Evolutionary conservation across 306 rosid species (phyloP).

Genomic region (Cicer yamashitae): DNA sequence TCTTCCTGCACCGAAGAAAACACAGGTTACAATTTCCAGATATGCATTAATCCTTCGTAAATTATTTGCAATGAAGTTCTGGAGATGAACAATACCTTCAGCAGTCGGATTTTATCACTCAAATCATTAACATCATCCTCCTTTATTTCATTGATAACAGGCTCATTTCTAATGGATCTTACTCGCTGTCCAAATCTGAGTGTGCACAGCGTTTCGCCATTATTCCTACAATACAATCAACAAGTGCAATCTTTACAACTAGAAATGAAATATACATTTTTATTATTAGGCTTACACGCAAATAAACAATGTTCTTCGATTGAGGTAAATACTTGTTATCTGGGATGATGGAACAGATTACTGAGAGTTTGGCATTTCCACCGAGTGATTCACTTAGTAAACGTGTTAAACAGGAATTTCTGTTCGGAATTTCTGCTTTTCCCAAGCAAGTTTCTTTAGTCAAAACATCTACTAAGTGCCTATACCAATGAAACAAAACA

Average conservation of each 20-base stretch:
- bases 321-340: slow-evolving; percentile 66
- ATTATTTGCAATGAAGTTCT: slow-evolving; percentile 28
- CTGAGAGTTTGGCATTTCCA: slow-evolving; percentile 87
- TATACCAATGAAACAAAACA: slow-evolving; percentile 53
- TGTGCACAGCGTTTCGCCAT: slow-evolving; percentile 70
- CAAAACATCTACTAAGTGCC: slow-evolving; percentile 74
- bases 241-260: slow-evolving; percentile 36
- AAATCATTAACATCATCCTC: slow-evolving; percentile 86
- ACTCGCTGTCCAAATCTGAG: slow-evolving; percentile 88
- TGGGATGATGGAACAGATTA: slow-evolving; percentile 75
- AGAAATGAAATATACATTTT: slow-evolving; percentile 31
- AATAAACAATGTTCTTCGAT: slow-evolving; percentile 17
- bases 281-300: slow-evolving; percentile 7
- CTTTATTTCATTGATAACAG: slow-evolving; percentile 84
- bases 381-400: slow-evolving; percentile 81
- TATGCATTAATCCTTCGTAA: slow-evolving; percentile 17
- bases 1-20: slow-evolving; percentile 72
- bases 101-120: slow-evolving; percentile 89
- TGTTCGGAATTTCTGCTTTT: slow-evolving; percentile 54
- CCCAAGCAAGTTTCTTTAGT: slow-evolving; percentile 58
- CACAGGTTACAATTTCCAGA: slow-evolving; percentile 22
- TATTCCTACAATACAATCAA: slow-evolving; percentile 70
- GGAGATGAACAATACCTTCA: slow-evolving; percentile 66
- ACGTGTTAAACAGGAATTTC: slow-evolving; percentile 75
- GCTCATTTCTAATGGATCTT: slow-evolving; percentile 72